Percentiles rank a stretch among this genome's conserved stretches.
phyloP scores from a whole-genome alignment of 2,329 filamentous ascomycete species.

The Fusarium drepaniforme region DNA sequence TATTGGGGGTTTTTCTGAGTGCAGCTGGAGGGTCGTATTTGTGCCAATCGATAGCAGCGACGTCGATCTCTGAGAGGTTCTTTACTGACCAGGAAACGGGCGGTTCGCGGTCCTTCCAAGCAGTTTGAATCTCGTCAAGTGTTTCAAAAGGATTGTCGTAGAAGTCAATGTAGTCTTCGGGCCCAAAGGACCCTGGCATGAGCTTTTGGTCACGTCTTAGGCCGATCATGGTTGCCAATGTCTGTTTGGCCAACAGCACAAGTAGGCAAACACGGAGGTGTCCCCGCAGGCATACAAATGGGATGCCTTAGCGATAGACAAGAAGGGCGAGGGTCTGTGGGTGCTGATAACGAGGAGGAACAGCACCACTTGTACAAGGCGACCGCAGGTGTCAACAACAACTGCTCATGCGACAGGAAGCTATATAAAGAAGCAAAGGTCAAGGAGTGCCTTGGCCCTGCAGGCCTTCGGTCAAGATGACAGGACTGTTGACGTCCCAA shows the following conservation, averaged over 20 bases:
- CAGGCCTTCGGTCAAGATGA: constrained; percentile 4
- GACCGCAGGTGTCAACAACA: not conserved
- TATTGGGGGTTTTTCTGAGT: constrained; percentile 53
- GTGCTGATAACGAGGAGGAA: not conserved
- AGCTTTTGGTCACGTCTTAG: constrained; percentile 31
- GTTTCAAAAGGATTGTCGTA: constrained; percentile 46
- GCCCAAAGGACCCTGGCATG: constrained; percentile 47
- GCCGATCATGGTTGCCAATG: constrained; percentile 13
- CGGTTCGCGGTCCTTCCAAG: constrained; percentile 36
- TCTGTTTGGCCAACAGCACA: not conserved
- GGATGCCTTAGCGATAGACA: not conserved
- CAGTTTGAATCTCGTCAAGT: constrained; percentile 40
- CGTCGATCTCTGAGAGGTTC: constrained; percentile 41
- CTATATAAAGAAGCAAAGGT: constrained; percentile 16
- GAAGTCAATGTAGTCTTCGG: constrained; percentile 48
- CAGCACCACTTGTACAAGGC: not conserved
- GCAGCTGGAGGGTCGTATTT: constrained; percentile 60
- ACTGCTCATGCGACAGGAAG: constrained; percentile 19
- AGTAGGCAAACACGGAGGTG: not conserved
- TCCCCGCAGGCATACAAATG: constrained; percentile 7
- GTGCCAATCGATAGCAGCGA: constrained; percentile 57
- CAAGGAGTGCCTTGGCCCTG: constrained; percentile 1
- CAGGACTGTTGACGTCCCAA: constrained; percentile 5
- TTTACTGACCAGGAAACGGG: constrained; percentile 36
- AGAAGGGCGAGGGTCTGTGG: not conserved